These are phyloP conservation scores for Apodospora peruviana DNA, from an alignment of 495 filamentous ascomycete genomes.

Conservation along the genomic window DNA sequence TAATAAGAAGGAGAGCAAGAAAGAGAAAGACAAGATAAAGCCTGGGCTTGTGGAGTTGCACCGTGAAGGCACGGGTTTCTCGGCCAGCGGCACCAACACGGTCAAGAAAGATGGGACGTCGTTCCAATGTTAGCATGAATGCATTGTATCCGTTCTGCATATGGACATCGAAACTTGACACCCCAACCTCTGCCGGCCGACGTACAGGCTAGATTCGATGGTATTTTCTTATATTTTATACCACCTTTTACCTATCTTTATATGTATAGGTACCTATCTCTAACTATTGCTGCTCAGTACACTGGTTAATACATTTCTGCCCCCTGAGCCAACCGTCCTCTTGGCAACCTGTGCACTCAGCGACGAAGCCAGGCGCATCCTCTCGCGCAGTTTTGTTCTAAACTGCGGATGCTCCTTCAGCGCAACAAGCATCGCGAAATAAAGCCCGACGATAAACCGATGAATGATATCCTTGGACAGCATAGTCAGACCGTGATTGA, in stretches of 20 bases:
- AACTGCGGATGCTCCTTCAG: conserved; percentile 20
- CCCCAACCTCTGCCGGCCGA: too few relatives aligned
- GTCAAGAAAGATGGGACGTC: conserved; percentile 74
- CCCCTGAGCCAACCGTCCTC: too few relatives aligned
- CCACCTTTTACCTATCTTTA: background rate
- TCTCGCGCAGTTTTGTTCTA: conserved; percentile 10
- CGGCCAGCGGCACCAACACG: conserved; percentile 74
- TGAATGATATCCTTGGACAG: conserved; percentile 80
- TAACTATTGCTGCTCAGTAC: background rate
- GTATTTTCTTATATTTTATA: too few relatives aligned
- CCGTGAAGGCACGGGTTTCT: conserved; percentile 90
- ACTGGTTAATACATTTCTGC: too few relatives aligned
- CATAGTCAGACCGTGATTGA: conserved; percentile 88
- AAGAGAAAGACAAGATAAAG: conserved; percentile 52
- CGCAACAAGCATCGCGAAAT: conserved; percentile 44
- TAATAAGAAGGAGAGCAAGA: conserved; percentile 44
- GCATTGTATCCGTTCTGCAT: background rate
- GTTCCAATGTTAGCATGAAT: conserved; percentile 64
- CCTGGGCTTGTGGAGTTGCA: conserved; percentile 80
- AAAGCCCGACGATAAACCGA: conserved; percentile 61
- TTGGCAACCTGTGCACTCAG: too few relatives aligned
- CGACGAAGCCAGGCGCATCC: too few relatives aligned
- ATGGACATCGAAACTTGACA: background rate
- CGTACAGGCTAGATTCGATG: too few relatives aligned
- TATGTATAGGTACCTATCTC: background rate